Evolutionary conservation across 805 yeast species (phyloP).

Genomic region (Pichia phayaonensis): DNA sequence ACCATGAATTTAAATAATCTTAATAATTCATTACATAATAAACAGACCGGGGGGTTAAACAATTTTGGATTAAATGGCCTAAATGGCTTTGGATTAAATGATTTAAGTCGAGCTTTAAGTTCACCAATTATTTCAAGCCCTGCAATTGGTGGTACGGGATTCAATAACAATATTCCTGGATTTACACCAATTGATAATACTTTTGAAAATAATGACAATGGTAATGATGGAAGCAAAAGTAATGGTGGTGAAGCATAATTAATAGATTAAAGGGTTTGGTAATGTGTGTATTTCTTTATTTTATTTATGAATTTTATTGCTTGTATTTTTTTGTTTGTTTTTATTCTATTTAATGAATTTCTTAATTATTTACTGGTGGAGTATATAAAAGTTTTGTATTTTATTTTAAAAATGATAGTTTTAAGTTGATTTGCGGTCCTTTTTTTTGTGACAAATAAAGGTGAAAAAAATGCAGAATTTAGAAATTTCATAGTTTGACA

Average conservation of each 20-base stretch:
- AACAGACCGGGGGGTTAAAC: background rate
- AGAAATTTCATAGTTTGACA: background rate
- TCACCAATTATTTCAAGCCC: constrained; percentile 4
- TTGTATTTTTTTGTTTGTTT: background rate
- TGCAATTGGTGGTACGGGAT: background rate
- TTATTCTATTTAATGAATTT: background rate
- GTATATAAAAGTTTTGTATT: background rate
- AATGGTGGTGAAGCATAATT: constrained; percentile 1
- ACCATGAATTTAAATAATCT: background rate
- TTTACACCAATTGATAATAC: background rate
- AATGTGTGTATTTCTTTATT: background rate
- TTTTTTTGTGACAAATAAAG: background rate
- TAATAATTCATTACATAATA: background rate
- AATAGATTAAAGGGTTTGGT: background rate
- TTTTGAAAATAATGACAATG: background rate
- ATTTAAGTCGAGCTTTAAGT: constrained; percentile 1
- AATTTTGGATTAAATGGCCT: constrained; percentile 3
- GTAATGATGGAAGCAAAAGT: background rate
- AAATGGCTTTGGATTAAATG: background rate
- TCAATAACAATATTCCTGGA: background rate
- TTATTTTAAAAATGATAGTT: background rate
- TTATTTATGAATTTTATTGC: background rate
- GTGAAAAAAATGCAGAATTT: background rate
- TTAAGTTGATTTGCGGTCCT: background rate
- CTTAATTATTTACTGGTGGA: background rate